Evolutionary conservation across 176 grass and related monocot genomes (phyloP).

Genomic region (Zea luxurians): DNA sequence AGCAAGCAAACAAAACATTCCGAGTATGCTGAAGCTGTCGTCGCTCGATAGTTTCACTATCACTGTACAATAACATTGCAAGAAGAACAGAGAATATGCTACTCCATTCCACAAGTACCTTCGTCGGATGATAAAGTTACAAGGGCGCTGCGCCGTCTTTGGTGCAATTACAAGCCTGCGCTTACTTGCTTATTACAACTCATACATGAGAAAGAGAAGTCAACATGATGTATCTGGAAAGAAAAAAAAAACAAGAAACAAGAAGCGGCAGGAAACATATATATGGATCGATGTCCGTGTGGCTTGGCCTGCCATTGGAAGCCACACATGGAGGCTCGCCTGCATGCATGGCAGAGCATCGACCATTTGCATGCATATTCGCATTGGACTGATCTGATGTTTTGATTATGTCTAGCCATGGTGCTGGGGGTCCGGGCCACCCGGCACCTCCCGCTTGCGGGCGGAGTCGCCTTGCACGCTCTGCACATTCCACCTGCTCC

Average conservation of each 20-base stretch:
- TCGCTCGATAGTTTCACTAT: too few relatives aligned
- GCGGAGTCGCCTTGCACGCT: conserved; percentile 30
- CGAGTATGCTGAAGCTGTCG: not conserved
- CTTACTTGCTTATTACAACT: conserved; percentile 39
- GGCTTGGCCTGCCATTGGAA: not conserved
- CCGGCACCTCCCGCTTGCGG: conserved; percentile 58
- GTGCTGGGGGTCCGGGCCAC: conserved; percentile 75
- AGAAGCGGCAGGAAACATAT: not conserved
- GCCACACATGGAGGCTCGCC: not conserved
- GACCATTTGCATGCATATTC: too few relatives aligned
- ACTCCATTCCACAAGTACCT: not conserved
- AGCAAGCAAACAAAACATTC: not conserved
- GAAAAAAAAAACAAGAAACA: not conserved
- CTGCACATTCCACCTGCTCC: conserved; percentile 41
- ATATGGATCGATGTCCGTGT: not conserved
- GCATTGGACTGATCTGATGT: not conserved
- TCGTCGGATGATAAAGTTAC: not conserved
- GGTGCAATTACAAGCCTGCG: not conserved
- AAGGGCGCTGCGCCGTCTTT: not conserved
- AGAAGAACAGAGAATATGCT: not conserved
- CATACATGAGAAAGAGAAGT: not conserved
- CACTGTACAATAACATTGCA: not conserved
- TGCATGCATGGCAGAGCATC: not conserved
- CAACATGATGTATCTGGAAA: not conserved
- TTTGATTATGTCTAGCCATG: conserved; percentile 35